phyloP scores from a whole-genome alignment of 345 rosid genomes.

The Limnanthes douglasii region DNA sequence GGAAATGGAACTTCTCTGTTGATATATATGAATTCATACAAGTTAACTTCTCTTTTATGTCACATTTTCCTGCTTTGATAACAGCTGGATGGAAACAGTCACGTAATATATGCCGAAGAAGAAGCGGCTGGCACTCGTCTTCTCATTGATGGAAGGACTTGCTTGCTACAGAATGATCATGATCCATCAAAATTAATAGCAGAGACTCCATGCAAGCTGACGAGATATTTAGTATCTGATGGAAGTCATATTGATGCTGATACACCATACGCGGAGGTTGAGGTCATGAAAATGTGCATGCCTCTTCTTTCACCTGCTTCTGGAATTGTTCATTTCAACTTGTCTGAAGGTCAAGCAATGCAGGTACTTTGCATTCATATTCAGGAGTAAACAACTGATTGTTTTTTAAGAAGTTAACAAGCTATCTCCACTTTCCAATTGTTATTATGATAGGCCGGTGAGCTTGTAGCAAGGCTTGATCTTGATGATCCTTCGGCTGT shows the following conservation, averaged over 20 bases:
- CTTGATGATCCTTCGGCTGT: conserved; percentile 99
- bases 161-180: conserved; percentile 97
- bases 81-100: conserved; percentile 98
- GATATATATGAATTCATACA: no score
- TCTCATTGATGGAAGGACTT: conserved; percentile 97
- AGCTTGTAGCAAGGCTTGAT: conserved; percentile 92
- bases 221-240: conserved; percentile 83
- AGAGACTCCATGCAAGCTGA: conserved; percentile 97
- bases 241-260: conserved; percentile 90
- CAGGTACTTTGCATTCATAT: conserved; percentile 40
- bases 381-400: no score
- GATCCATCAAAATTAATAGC: conserved; percentile 97
- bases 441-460: conserved; percentile 65
- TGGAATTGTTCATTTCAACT: conserved; percentile 61
- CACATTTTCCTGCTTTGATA: conserved; percentile 7
- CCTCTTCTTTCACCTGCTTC: conserved; percentile 99
- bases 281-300: conserved; percentile 99
- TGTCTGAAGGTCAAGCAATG: conserved; percentile 99
- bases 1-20: no score
- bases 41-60: conserved; percentile 1
- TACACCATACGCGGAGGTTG: conserved; percentile 93
- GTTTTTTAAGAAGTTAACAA: conserved; percentile 6
- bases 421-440: no score
- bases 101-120: conserved; percentile 98
- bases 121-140: conserved; percentile 99